These are phyloP conservation scores for Saccharomycopsis fodiens DNA, from an alignment of 805 yeast genomes.

Conservation along the genomic window DNA sequence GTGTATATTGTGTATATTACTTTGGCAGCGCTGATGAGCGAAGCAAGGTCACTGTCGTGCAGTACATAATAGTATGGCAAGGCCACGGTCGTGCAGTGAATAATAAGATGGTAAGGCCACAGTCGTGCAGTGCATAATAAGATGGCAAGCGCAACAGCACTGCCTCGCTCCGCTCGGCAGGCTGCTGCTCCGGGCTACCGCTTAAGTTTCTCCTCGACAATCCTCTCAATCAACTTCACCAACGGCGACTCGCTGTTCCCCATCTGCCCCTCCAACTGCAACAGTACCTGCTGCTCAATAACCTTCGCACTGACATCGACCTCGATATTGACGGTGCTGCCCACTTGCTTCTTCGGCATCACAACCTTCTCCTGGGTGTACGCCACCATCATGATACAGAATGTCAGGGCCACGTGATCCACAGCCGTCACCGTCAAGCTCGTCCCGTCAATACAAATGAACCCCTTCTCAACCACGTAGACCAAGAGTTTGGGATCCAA, in stretches of 20 bases:
- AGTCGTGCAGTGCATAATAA: too few species aligned
- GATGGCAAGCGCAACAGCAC: too few species aligned
- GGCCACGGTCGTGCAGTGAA: too few species aligned
- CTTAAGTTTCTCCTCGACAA: too few species aligned
- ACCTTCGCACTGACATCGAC: constrained; percentile 93
- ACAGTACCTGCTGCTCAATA: constrained; percentile 75
- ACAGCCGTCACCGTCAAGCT: constrained; percentile 83
- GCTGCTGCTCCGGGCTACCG: too few species aligned
- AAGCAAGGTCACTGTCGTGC: too few species aligned
- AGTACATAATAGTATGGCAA: too few species aligned
- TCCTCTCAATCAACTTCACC: constrained; percentile 38
- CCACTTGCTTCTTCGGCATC: constrained; percentile 55
- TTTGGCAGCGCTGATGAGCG: too few species aligned
- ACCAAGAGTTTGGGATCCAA: constrained; percentile 34
- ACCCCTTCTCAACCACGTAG: constrained; percentile 92
- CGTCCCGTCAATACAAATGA: constrained; percentile 87
- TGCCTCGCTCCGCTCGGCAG: too few species aligned
- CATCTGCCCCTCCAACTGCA: constrained; percentile 44
- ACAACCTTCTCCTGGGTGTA: constrained; percentile 82
- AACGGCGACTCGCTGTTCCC: constrained; percentile 41
- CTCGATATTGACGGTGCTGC: constrained; percentile 76
- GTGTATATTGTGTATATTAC: too few species aligned
- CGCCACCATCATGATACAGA: constrained; percentile 84
- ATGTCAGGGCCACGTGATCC: constrained; percentile 46
- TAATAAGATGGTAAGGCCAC: too few species aligned